Conservation (phyloP, 2,329 filamentous ascomycete species). For the Penicillium griseofulvum region DNA sequence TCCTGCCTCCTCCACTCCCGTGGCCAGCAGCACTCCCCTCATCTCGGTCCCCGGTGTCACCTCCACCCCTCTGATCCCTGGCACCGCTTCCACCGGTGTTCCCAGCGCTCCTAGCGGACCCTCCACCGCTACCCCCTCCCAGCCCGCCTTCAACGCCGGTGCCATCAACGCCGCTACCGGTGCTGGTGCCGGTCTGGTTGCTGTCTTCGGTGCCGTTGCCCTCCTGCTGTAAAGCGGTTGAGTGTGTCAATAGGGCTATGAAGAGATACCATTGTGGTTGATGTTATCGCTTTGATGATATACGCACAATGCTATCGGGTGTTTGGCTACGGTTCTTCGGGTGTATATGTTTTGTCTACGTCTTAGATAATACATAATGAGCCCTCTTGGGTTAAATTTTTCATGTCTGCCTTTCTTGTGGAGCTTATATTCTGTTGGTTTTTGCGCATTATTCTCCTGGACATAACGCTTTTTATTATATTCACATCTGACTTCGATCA, state of each 20-base stretch:
- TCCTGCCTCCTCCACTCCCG: constrained; percentile 22
- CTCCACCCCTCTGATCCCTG: constrained; percentile 25
- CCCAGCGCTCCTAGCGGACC: constrained; percentile 24
- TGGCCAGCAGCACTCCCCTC: constrained; percentile 19
- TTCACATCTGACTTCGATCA: constrained; percentile 5
- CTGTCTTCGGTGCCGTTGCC: constrained; percentile 53
- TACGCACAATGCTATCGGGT: constrained; percentile 8
- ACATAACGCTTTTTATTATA: constrained; percentile 15
- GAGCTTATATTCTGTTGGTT: constrained; percentile 3
- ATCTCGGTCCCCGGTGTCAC: constrained; percentile 12
- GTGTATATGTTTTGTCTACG: constrained; percentile 7
- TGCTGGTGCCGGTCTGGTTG: constrained; percentile 52
- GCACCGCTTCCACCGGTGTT: constrained; percentile 11
- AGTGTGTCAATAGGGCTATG: constrained; percentile 1
- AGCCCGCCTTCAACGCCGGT: constrained; percentile 48
- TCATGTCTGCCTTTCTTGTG: constrained; percentile 13
- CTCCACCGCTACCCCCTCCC: constrained; percentile 19
- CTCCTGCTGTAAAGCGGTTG: constrained; percentile 42
- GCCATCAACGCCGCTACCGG: constrained; percentile 49
- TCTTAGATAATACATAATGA: constrained; percentile 43
- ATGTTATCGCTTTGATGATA: neutral
- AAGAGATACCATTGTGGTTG: neutral
- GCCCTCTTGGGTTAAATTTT: constrained; percentile 15
- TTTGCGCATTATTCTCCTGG: constrained; percentile 12
- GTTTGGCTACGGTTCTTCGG: constrained; percentile 8